A percentile compares a stretch with the other conserved stretches of the same genome.
Conservation (phyloP, 2,329 filamentous ascomycete species). For the Paramyrothecium roridum region DNA sequence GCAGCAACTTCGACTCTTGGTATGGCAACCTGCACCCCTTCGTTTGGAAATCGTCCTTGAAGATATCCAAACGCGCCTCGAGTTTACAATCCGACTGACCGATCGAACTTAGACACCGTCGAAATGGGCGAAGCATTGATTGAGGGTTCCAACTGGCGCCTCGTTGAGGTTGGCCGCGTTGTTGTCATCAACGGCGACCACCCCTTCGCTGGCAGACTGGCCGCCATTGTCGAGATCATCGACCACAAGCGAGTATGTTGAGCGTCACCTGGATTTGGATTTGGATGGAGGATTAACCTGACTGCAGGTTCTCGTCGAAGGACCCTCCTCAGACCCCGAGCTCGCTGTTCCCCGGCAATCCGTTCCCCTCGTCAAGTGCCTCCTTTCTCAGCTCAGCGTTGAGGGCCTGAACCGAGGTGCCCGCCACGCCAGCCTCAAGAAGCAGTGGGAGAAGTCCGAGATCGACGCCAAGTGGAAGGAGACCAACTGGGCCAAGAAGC, state of each 20-base stretch:
- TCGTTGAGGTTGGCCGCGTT: conserved; percentile 97
- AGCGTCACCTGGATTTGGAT: conserved; percentile 5
- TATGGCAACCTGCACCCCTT: conserved; percentile 28
- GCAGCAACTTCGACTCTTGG: conserved; percentile 35
- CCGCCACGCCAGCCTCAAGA: conserved; percentile 79
- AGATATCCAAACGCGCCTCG: conserved; percentile 17
- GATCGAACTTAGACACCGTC: conserved; percentile 48
- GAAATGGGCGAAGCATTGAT: conserved; percentile 82
- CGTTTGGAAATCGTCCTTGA: conserved; percentile 18
- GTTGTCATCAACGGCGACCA: conserved; percentile 82
- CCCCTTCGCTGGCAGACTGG: conserved; percentile 80
- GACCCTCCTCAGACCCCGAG: conserved; percentile 78
- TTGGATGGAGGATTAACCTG: conserved; percentile 19
- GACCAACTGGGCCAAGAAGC: conserved; percentile 93
- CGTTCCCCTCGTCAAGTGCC: conserved; percentile 74
- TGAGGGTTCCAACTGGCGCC: conserved; percentile 83
- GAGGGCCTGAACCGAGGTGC: conserved; percentile 80
- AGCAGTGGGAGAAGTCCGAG: conserved; percentile 85
- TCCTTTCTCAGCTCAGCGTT: conserved; percentile 88
- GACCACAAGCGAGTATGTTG: conserved; percentile 99
- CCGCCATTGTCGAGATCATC: conserved; percentile 97
- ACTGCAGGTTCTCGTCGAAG: conserved; percentile 87
- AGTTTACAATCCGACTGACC: conserved; percentile 28
- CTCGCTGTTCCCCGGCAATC: conserved; percentile 84
- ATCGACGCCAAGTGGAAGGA: conserved; percentile 92